phyloP scores from a whole-genome alignment of 1,284 basidiomycete species.

The Mycena sp. region DNA sequence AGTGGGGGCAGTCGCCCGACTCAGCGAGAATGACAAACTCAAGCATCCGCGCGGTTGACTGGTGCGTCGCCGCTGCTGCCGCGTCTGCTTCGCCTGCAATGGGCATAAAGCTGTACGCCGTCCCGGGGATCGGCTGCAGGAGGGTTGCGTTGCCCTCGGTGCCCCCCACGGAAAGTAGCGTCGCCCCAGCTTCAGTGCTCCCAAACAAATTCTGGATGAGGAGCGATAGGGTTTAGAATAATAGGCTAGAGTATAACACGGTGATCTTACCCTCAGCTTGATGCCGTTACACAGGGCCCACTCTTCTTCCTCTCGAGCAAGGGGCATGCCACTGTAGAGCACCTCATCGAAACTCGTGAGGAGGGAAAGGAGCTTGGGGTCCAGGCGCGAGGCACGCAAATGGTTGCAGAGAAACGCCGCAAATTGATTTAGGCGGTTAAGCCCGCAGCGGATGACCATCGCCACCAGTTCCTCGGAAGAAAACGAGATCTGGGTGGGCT shows the following conservation, averaged over 20 bases:
- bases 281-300: conserved; percentile 66
- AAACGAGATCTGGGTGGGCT: conserved; percentile 62
- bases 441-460: conserved; percentile 62
- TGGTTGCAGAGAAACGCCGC: conserved; percentile 63
- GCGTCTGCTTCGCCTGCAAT: conserved; percentile 46
- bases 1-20: conserved; percentile 64
- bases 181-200: conserved; percentile 71
- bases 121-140: conserved; percentile 59
- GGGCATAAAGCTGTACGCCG: conserved; percentile 67
- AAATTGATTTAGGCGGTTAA: conserved; percentile 67
- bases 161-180: conserved; percentile 60
- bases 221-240: conserved; percentile 33
- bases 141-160: conserved; percentile 51
- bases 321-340: conserved; percentile 65
- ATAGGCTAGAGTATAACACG: conserved; percentile 28
- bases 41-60: conserved; percentile 52
- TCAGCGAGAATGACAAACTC: conserved; percentile 63
- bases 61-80: conserved; percentile 41
- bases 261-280: conserved; percentile 57
- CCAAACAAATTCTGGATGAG: conserved; percentile 66
- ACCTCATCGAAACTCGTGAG: conserved; percentile 64
- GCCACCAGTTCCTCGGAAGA: conserved; percentile 63
- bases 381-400: conserved; percentile 58
- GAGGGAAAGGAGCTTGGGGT: conserved; percentile 61
- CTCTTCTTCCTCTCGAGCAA: conserved; percentile 70